Evolutionary conservation across 768 basidiomycete genomes (phyloP), one percentile per base, ranked within the genome.

Genomic region (Amanita fuliginea): DNA sequence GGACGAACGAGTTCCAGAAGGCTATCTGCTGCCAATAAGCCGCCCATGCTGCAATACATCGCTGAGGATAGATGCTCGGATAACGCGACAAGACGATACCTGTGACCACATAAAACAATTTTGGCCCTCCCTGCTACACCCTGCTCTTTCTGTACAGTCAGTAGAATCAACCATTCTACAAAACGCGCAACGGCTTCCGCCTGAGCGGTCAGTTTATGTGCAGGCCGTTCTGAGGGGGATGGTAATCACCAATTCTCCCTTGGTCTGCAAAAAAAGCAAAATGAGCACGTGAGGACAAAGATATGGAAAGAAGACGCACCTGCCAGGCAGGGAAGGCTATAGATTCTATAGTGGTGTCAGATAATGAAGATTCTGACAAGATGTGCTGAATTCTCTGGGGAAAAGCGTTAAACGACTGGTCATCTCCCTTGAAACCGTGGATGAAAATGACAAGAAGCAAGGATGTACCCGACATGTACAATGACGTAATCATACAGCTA

Each of bases 311-410:
- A 32, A 8, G 14, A 51, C 70, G 51, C 55, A 86, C 88, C 74
- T 96, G 87, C 56, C 95, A 97, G 1, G 80, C 82, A 19, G 93
- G 93, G 59, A 95, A 96, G 11, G 90, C 70, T n/a, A 83, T 65
- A 53, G 77, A 84, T 61, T 94, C 86, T 8, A 87, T 79, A 28
- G 59, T 59, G 4, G 78, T 64, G 34, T 76, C 67, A 2, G 68
- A 62, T 21, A 86, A n/a, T n/a, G n/a, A 68, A 0, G 79, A 83
- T 57, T 86, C 77, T 6, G 80, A 68, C 4, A 95, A 70, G 37
- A 91, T 64, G 59, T 95, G 88, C 51, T 79, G 77, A 24, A 97
- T 68, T 46, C 90, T 73, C 45, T 80, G 72, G 1, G 93, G 93
- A 56, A 96, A 97, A 50, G 73, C 70, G 33, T 67, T 71, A 54